Evolutionary conservation across 169 alveolate species (phyloP).

Genomic region (Cryptosporidium muris): DNA sequence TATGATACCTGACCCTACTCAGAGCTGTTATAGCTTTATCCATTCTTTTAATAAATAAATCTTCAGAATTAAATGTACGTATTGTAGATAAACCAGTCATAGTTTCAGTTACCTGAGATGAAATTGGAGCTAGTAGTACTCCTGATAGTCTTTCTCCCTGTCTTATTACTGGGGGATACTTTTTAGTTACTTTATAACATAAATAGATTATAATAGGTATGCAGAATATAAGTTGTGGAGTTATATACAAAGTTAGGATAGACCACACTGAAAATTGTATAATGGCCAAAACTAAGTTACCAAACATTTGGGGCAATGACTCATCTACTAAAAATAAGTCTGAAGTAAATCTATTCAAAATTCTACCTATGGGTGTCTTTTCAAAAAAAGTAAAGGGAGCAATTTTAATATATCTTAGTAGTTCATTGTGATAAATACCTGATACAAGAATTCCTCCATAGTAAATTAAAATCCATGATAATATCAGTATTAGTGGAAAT

Average conservation of each 20-base stretch:
- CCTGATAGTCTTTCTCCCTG: constrained; percentile 59
- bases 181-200: constrained; percentile 34
- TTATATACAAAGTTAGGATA: constrained; percentile 22
- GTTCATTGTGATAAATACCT: constrained; percentile 20
- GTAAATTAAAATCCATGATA: constrained; percentile 1
- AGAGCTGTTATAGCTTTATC: constrained; percentile 15
- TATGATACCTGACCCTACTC: constrained; percentile 37
- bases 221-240: constrained; percentile 51
- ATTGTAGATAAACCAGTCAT: constrained; percentile 60
- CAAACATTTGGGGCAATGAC: constrained; percentile 35
- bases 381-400: constrained; percentile 82
- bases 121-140: constrained; percentile 42
- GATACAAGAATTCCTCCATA: constrained; percentile 19
- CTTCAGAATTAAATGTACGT: constrained; percentile 32
- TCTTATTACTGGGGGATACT: constrained; percentile 63
- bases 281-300: constrained; percentile 54
- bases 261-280: constrained; percentile 11
- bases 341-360: constrained; percentile 82
- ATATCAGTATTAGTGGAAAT: constrained; percentile 7
- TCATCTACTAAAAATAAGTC: constrained; percentile 76
- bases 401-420: constrained; percentile 29
- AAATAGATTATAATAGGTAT: constrained; percentile 61
- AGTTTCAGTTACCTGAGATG: constrained; percentile 57
- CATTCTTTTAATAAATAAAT: constrained; percentile 24
- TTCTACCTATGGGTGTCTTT: constrained; percentile 82